Base-by-base conservation (phyloP, 73 alveolate genomes). In the Tetrahymena elliotti region DNA sequence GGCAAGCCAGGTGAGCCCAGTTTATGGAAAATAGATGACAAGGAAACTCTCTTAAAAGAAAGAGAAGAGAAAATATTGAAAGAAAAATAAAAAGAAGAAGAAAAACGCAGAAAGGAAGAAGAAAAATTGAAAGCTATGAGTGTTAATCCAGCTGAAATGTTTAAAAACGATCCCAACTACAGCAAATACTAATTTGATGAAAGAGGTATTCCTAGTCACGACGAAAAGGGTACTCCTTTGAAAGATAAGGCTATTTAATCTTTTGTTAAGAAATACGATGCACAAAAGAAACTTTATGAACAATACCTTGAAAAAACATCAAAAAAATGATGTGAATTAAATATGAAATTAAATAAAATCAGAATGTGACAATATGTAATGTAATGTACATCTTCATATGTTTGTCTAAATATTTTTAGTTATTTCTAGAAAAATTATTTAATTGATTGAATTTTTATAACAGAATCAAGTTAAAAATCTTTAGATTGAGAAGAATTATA, bases 1-100 rank as follows among this genome's bases (percentile, higher is more conserved):
- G 97, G 97, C 68, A 99, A 98, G 41, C 98, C 92, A 35, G 94
- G 93, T 1, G 47, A 83, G 84, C 96, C 96, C 53, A 95, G 99
- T 6, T 95, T 97, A 39, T 99, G 99, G 99, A 98, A 98, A 95
- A 95, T 97, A 88, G 99, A 97, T 84, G 99, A 98, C 93, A 98
- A 98, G 92, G 99, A 99, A 53, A 97, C 95, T 35, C 96, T 98
- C 37, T 83, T 96, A 36, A 95, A 97, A 93, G 99, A 98, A 93
- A 97, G 95, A 84, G 98, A 98, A 92, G 96, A 97, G 94, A 96
- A 97, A 93, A 94, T 97, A 33, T 96, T 83, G 83, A 98, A 97
- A 84, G 98, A 97, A 93, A 84, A 95, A 94, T 93, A 94, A 47
- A 97, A 98, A 96, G 99, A 99, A 95, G 98, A 95, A 34, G 98